Evolutionary conservation across 768 basidiomycete genomes (phyloP).

Genomic region (Termitomyces sp.): DNA sequence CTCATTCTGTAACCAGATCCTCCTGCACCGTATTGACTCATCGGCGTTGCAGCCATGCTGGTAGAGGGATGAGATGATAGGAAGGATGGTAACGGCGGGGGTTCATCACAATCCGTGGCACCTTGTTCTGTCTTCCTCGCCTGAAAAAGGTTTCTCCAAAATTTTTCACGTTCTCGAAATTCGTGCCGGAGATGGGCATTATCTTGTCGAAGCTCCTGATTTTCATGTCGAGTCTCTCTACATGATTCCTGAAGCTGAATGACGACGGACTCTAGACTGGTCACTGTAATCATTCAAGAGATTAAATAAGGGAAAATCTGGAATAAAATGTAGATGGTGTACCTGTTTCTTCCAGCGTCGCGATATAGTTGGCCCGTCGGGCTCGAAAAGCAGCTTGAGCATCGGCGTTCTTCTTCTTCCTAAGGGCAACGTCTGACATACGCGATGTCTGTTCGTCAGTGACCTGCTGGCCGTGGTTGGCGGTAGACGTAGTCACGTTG

Average conservation of each 20-base stretch:
- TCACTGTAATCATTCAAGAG: constrained; percentile 44
- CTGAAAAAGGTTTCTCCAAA: constrained; percentile 69
- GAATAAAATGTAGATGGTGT: constrained; percentile 5
- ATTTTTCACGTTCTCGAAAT: constrained; percentile 68
- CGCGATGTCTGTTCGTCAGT: constrained; percentile 35
- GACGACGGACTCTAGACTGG: constrained; percentile 81
- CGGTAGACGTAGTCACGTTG: constrained; percentile 25
- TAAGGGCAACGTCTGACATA: constrained; percentile 63
- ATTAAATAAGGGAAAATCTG: constrained; percentile 10
- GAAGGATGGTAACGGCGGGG: constrained; percentile 45
- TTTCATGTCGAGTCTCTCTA: constrained; percentile 61
- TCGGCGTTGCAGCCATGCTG: constrained; percentile 26
- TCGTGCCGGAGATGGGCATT: constrained; percentile 62
- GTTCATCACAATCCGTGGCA: constrained; percentile 47
- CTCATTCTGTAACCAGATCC: constrained; percentile 45
- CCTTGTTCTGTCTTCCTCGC: constrained; percentile 54
- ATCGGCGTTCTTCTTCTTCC: constrained; percentile 89
- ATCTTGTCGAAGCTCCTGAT: constrained; percentile 60
- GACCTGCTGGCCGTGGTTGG: constrained; percentile 30
- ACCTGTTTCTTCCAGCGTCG: constrained; percentile 83
- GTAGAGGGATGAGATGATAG: constrained; percentile 28
- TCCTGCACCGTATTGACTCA: constrained; percentile 32
- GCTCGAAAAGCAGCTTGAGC: constrained; percentile 85
- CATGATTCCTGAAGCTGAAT: constrained; percentile 80
- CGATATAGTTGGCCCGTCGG: constrained; percentile 81